Percentiles rank a stretch among this genome's conserved stretches.
Conservation (phyloP, 176 grass and related monocot genomes). For the Oryza punctata region DNA sequence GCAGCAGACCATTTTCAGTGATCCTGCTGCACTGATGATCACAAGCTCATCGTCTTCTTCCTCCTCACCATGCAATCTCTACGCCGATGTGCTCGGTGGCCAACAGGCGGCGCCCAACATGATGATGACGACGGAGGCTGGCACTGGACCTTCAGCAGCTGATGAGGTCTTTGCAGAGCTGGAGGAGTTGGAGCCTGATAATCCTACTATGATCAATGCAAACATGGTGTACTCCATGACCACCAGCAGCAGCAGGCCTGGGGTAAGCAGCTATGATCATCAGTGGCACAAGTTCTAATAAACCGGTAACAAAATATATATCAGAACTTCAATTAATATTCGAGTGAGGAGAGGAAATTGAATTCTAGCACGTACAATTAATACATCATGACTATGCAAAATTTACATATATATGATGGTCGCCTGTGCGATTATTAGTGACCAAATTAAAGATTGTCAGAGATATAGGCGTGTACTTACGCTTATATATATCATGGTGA, state of each 20-base stretch:
- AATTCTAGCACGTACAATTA: not conserved
- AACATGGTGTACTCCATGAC: slow-evolving; percentile 33
- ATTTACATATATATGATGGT: not conserved
- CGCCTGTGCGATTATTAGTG: not conserved
- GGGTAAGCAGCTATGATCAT: not conserved
- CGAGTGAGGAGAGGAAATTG: not conserved
- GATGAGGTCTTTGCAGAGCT: slow-evolving; percentile 58
- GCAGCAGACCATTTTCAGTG: not conserved
- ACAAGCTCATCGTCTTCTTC: not conserved
- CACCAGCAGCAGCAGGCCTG: not conserved
- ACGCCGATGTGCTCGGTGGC: not conserved
- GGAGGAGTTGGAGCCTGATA: slow-evolving; percentile 47
- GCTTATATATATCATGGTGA: not conserved
- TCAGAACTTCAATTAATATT: not conserved
- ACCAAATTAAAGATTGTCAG: not conserved
- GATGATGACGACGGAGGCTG: not conserved
- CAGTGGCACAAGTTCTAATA: not conserved
- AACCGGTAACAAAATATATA: no score
- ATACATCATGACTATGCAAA: not conserved
- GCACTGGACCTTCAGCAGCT: slow-evolving; percentile 1
- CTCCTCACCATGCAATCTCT: not conserved
- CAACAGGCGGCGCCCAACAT: not conserved
- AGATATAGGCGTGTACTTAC: not conserved
- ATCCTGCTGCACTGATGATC: not conserved
- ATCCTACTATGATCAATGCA: slow-evolving; percentile 1